Evolutionary conservation across 2,329 filamentous ascomycete species (phyloP).

Genomic region (Lasiodiplodia citricola): DNA sequence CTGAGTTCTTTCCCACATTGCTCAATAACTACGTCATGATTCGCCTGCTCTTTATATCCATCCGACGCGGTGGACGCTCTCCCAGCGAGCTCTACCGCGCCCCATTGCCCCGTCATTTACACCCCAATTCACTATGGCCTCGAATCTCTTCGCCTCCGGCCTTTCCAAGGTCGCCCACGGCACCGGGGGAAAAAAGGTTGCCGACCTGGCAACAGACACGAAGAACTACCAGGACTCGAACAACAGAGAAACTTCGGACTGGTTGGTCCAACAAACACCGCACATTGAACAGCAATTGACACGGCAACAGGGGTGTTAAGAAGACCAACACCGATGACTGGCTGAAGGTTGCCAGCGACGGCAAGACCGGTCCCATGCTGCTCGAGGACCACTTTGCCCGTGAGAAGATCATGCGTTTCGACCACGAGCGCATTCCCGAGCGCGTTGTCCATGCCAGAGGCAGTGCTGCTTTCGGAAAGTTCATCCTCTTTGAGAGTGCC

Average conservation of each 20-base stretch:
- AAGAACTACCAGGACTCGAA: conserved; percentile 61
- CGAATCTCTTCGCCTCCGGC: conserved; percentile 37
- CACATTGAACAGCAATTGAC: conserved; percentile 38
- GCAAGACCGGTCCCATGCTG: conserved; percentile 69
- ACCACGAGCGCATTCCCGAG: conserved; percentile 74
- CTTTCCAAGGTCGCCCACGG: conserved; percentile 40
- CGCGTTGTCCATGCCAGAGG: conserved; percentile 71
- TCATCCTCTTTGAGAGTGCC: conserved; percentile 68
- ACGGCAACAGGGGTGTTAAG: conserved; percentile 71
- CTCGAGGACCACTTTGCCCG: conserved; percentile 74
- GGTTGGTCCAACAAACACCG: neutral
- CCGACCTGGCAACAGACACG: conserved; percentile 64
- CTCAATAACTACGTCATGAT: conserved; percentile 23
- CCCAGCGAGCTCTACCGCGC: neutral
- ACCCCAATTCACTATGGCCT: conserved; percentile 35
- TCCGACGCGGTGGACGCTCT: neutral
- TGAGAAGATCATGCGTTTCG: conserved; percentile 80
- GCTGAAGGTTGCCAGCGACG: conserved; percentile 68
- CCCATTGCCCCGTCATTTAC: neutral
- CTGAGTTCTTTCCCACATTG: neutral
- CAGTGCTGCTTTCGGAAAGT: conserved; percentile 68
- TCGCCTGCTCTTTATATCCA: conserved; percentile 11
- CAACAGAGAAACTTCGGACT: conserved; percentile 74
- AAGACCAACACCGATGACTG: conserved; percentile 77
- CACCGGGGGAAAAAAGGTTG: conserved; percentile 58